Conservation (phyloP, 345 rosid genomes). For the Microcos paniculata region DNA sequence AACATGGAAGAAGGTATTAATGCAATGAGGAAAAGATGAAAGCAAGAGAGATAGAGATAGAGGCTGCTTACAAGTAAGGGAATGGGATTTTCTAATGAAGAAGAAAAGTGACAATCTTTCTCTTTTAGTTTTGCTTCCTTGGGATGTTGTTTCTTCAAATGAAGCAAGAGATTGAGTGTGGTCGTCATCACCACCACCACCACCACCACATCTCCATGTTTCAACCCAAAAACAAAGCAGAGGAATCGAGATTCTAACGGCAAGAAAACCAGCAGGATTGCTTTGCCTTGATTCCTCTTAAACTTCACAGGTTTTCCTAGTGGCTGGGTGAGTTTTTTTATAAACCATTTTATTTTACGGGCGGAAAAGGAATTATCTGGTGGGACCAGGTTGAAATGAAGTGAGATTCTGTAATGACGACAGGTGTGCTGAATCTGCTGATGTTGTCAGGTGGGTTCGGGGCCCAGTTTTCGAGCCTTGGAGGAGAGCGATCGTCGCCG, state of each 20-base stretch:
- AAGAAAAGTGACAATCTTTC: constrained; percentile 37
- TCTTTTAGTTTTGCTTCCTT: neutral
- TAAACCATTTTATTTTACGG: neutral
- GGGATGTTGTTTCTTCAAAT: constrained; percentile 14
- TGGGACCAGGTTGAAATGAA: neutral
- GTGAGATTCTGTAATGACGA: neutral
- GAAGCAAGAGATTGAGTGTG: constrained; percentile 56
- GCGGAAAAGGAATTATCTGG: neutral
- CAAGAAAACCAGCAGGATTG: neutral
- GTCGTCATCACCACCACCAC: neutral
- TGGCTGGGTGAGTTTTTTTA: neutral
- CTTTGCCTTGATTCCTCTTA: neutral
- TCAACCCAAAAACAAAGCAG: neutral
- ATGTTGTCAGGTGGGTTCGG: neutral
- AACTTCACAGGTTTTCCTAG: neutral
- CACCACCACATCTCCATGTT: neutral
- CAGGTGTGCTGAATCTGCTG: neutral
- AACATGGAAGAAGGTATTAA: constrained; percentile 20
- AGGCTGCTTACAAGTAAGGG: constrained; percentile 27
- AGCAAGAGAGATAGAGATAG: neutral
- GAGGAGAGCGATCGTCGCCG: neutral
- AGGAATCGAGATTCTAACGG: neutral
- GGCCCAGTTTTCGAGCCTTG: neutral
- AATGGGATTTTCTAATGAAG: constrained; percentile 42
- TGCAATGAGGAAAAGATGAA: neutral